Evolutionary conservation across 2,329 filamentous ascomycete species (phyloP).

Genomic region (Achaetomium macrosporum): DNA sequence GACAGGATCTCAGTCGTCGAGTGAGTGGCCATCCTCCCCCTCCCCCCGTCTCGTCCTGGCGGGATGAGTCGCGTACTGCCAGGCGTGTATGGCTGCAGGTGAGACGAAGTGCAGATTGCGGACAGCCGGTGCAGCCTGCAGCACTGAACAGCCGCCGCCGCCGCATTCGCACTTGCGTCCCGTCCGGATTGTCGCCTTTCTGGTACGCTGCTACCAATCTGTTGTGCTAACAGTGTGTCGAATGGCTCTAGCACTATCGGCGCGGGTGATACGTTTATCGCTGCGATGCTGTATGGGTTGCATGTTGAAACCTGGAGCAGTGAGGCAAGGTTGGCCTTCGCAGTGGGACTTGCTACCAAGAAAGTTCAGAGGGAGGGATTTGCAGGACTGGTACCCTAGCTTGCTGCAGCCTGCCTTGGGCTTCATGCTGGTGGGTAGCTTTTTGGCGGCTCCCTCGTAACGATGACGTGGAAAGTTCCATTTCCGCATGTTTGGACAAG

Average conservation of each 20-base stretch:
- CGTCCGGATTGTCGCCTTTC: neutral
- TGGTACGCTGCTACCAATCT: neutral
- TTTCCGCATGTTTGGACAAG: neutral
- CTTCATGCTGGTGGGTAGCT: neutral
- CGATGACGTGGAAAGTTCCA: slow-evolving; percentile 12
- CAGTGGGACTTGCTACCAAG: slow-evolving; percentile 59
- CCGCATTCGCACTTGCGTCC: slow-evolving; percentile 8
- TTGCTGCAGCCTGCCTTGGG: neutral
- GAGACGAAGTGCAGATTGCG: neutral
- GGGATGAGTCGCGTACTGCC: neutral
- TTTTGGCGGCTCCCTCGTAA: slow-evolving; percentile 11
- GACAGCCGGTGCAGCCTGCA: slow-evolving; percentile 1
- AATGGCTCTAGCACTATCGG: slow-evolving; percentile 54
- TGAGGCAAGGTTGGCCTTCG: slow-evolving; percentile 47
- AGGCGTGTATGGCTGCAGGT: slow-evolving; percentile 1
- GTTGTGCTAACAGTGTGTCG: slow-evolving; percentile 13
- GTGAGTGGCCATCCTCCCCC: slow-evolving; percentile 39
- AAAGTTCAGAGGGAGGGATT: slow-evolving; percentile 67
- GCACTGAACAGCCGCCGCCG: neutral
- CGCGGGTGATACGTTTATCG: slow-evolving; percentile 71
- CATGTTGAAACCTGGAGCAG: slow-evolving; percentile 43
- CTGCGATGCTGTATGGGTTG: slow-evolving; percentile 61
- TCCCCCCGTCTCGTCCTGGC: neutral
- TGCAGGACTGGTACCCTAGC: slow-evolving; percentile 37
- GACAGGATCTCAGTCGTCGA: slow-evolving; percentile 47